Conservation (phyloP, 306 rosid genomes). For the Cucurbita pepo region DNA sequence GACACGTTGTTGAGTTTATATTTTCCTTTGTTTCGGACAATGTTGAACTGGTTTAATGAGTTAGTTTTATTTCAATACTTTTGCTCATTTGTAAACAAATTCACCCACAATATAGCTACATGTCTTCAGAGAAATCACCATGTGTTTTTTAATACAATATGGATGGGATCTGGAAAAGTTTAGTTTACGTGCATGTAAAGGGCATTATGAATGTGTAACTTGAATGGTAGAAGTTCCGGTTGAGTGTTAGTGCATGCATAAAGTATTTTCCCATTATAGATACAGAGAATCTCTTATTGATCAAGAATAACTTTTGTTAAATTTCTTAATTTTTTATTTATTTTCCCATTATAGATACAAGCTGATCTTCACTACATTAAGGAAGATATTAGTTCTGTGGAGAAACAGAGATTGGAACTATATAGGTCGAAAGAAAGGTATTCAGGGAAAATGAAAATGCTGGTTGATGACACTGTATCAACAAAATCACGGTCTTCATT, state of each 20-base stretch:
- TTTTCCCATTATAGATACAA: conserved; percentile 38
- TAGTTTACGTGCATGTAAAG: neutral
- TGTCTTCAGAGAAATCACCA: neutral
- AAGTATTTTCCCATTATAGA: neutral
- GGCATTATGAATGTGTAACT: neutral
- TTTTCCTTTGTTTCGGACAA: neutral
- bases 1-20: neutral
- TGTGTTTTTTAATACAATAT: neutral
- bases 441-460: conserved; percentile 46
- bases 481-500: conserved; percentile 46
- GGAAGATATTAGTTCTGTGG: conserved; percentile 66
- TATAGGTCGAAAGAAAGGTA: conserved; percentile 39
- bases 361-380: conserved; percentile 67
- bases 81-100: neutral
- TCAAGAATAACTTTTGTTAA: neutral
- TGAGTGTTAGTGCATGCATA: neutral
- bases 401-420: conserved; percentile 59
- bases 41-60: neutral
- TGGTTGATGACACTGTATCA: conserved; percentile 34
- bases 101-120: neutral
- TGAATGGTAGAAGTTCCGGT: neutral
- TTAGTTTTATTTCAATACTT: neutral
- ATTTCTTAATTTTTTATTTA: neutral
- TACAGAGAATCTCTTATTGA: neutral
- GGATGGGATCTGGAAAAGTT: neutral